These are phyloP conservation scores for Aspergillus costaricaensis DNA, from an alignment of 2,329 filamentous ascomycete species.

Conservation along the genomic window DNA sequence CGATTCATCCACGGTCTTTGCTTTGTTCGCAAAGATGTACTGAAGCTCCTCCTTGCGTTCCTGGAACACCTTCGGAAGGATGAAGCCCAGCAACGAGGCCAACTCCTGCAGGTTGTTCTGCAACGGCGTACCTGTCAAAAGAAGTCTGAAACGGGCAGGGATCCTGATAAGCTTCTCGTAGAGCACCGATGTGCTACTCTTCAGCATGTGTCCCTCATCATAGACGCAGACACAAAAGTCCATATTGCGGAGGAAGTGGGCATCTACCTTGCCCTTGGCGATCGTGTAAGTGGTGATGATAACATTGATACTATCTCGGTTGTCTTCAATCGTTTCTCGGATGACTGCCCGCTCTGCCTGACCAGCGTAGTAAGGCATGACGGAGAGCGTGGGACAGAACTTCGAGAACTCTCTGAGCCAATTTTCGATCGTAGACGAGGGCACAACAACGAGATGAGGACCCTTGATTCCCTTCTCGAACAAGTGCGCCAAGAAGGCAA, in stretches of 20 bases:
- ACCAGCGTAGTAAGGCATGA: slow-evolving; percentile 72
- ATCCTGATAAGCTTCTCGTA: slow-evolving; percentile 80
- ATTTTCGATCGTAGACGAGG: slow-evolving; percentile 90
- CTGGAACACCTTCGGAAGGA: slow-evolving; percentile 81
- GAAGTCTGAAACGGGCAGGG: slow-evolving; percentile 75
- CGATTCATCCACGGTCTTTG: slow-evolving; percentile 70
- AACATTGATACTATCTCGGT: slow-evolving; percentile 66
- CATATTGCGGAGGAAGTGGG: slow-evolving; percentile 62
- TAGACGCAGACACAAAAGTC: slow-evolving; percentile 69
- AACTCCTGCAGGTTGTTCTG: slow-evolving; percentile 97
- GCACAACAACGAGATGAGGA: slow-evolving; percentile 83
- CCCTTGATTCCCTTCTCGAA: slow-evolving; percentile 68
- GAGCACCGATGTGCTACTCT: slow-evolving; percentile 79
- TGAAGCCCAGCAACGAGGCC: slow-evolving; percentile 86
- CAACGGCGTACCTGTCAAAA: slow-evolving; percentile 87
- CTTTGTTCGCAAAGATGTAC: slow-evolving; percentile 88
- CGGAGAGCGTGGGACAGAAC: slow-evolving; percentile 76
- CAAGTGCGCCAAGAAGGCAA: slow-evolving; percentile 84
- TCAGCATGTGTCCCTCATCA: slow-evolving; percentile 91
- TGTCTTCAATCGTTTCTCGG: slow-evolving; percentile 65
- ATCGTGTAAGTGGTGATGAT: slow-evolving; percentile 73
- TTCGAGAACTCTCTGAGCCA: slow-evolving; percentile 88
- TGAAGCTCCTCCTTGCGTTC: slow-evolving; percentile 76
- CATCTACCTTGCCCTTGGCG: slow-evolving; percentile 62
- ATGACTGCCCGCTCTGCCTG: slow-evolving; percentile 69